Percentiles rank a stretch among this genome's conserved stretches.
These are phyloP conservation scores for Cercospora citrullina DNA, from an alignment of 2,329 filamentous ascomycete genomes.

Conservation along the genomic window DNA sequence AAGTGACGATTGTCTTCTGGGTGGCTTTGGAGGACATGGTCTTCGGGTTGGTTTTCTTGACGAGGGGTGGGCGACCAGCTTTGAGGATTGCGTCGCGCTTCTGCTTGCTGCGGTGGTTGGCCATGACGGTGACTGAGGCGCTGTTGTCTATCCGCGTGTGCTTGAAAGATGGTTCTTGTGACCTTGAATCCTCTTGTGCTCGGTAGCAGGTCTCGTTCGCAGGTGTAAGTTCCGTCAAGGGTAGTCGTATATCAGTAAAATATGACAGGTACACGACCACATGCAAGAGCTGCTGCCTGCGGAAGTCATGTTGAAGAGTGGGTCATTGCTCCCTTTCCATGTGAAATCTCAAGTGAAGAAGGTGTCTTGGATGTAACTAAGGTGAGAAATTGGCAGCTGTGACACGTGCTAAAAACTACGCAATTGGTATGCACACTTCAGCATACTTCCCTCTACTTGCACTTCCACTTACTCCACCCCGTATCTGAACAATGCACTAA, in stretches of 20 bases:
- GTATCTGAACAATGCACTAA: not conserved
- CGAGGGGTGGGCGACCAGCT: slow-evolving; percentile 11
- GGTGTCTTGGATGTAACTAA: not conserved
- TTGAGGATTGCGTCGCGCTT: not conserved
- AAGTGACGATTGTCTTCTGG: slow-evolving; percentile 58
- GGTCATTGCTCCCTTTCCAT: not conserved
- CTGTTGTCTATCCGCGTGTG: not conserved
- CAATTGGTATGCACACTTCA: not conserved
- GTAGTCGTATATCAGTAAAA: not conserved
- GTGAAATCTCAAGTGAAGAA: not conserved
- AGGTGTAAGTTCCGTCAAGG: not conserved
- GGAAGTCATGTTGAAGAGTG: slow-evolving; percentile 1
- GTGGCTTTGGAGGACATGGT: slow-evolving; percentile 59
- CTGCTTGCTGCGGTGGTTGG: not conserved
- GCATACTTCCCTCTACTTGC: not conserved
- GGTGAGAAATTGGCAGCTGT: not conserved
- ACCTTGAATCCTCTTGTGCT: not conserved
- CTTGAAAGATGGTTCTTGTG: not conserved
- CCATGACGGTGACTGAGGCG: not conserved
- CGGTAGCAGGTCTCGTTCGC: not conserved
- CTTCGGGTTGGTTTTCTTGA: slow-evolving; percentile 35
- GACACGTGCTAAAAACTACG: not conserved
- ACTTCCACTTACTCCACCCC: not conserved
- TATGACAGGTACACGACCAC: not conserved
- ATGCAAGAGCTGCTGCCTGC: slow-evolving; percentile 1